Percentiles rank a stretch among this genome's conserved stretches.
Conservation (phyloP, 1,139 yeast genomes). For the Debaryomyces subglobosus region DNA sequence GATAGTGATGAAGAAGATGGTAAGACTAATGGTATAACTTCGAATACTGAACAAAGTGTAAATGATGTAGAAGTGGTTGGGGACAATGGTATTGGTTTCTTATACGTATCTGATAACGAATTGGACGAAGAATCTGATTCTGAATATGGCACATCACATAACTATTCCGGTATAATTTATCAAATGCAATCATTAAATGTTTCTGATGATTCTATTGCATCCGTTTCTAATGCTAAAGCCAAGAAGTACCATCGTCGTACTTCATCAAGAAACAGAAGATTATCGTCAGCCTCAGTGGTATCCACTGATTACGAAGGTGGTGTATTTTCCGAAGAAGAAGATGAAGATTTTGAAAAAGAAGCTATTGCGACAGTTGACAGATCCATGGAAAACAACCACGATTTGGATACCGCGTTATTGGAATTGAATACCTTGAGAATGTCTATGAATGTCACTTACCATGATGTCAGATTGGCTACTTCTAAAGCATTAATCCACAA, state of each 20-base stretch:
- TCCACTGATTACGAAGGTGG: conserved; percentile 46
- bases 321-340: conserved; percentile 51
- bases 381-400: conserved; percentile 90
- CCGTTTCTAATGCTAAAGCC: conserved; percentile 49
- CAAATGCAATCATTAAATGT: conserved; percentile 65
- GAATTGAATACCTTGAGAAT: conserved; percentile 93
- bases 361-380: conserved; percentile 93
- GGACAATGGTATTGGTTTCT: conserved; percentile 58
- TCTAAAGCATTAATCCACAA: conserved; percentile 69
- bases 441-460: conserved; percentile 96
- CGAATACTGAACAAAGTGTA: conserved; percentile 11
- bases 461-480: conserved; percentile 87
- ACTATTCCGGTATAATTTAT: conserved; percentile 50
- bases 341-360: conserved; percentile 83
- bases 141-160: conserved; percentile 27
- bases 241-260: conserved; percentile 27
- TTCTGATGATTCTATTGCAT: conserved; percentile 80
- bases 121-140: conserved; percentile 43
- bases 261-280: conserved; percentile 35
- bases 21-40: conserved; percentile 10
- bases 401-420: conserved; percentile 86
- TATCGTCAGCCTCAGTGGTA: conserved; percentile 40
- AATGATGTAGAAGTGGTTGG: conserved; percentile 54
- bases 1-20: conserved; percentile 30
- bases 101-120: conserved; percentile 56